phyloP scores from a whole-genome alignment of 2,329 filamentous ascomycete genomes.

The Aspergillus pseudonomiae region DNA sequence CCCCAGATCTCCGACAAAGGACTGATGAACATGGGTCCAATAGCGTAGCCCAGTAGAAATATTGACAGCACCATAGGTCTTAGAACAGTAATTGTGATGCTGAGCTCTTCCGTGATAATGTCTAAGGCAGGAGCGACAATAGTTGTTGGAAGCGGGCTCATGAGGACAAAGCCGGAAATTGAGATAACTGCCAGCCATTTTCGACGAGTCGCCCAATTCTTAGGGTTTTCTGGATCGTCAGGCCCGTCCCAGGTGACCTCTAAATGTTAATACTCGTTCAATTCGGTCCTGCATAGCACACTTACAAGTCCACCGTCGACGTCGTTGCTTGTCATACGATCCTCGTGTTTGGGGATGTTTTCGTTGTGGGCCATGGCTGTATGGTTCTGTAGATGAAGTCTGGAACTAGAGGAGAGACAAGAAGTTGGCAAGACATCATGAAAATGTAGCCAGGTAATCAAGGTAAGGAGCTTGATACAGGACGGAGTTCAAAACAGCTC shows the following conservation, averaged over 20 bases:
- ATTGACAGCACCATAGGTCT: neutral
- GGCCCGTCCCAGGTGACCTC: neutral
- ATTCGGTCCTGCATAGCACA: neutral
- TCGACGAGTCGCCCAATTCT: neutral
- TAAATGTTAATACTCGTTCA: neutral
- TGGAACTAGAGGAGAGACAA: neutral
- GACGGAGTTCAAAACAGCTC: neutral
- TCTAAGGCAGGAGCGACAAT: neutral
- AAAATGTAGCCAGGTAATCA: neutral
- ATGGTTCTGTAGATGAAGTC: neutral
- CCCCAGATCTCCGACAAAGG: constrained; percentile 1
- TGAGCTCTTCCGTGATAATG: neutral
- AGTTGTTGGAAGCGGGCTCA: neutral
- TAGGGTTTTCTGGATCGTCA: neutral
- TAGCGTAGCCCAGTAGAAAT: neutral
- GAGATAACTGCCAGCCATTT: neutral
- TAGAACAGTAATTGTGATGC: neutral
- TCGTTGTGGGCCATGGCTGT: neutral
- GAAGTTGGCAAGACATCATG: neutral
- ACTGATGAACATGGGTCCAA: neutral
- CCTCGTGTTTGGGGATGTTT: neutral
- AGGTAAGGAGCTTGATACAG: neutral
- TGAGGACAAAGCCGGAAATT: constrained; percentile 1
- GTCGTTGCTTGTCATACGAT: neutral
- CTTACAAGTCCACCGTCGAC: neutral